Base-by-base conservation (phyloP, 257 asterid genomes). In the Haberlea rhodopensis region DNA sequence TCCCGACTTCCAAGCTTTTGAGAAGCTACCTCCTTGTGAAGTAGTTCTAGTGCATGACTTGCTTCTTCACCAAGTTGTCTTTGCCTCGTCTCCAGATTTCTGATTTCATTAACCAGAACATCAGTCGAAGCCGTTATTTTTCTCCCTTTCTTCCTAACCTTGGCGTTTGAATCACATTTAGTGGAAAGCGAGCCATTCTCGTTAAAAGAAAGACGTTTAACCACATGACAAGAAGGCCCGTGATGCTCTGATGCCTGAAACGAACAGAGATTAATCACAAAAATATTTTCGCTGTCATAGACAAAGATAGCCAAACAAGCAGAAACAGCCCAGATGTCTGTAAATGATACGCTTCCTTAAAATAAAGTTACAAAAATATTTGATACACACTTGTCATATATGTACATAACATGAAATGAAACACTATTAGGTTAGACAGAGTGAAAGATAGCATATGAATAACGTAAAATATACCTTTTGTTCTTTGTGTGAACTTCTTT, bases 41-140 rank as follows among this genome's bases (percentile, higher is more conserved):
- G 96, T 34, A 94, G 87, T 66, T 94, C 97, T 23, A 94, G 78
- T 65, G 99, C 96, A 60, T 71, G 95, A 53, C 78, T 94, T 62
- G 97, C 99, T 82, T 94, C 97, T 24, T 90, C 89, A 6, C 99
- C 99, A 40, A 94, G 94, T 79, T 90, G 96, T 74, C 83, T 84
- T 73, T 86, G 97, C 69, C 92, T 79, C 79, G 80, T 79, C 78
- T 90, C 96, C 68, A 94, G 82, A 71, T 87, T 94, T 70, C 99
- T 77, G 57, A 94, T 94, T 79, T 94, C 96, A 48, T 78, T 74
- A 29, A 87, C 91, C 72, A 94, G 81, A 72, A 72, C 72, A 57
- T 74, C 82, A 54, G 90, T 69, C 22, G 96, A 85, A 63, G 81
- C 70, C 27, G 79, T 66, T 24, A 85, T 63, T 76, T 76, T 85